These are phyloP conservation scores for Solanum lycopersicoides DNA, from an alignment of 257 asterid genomes.

Conservation along the genomic window DNA sequence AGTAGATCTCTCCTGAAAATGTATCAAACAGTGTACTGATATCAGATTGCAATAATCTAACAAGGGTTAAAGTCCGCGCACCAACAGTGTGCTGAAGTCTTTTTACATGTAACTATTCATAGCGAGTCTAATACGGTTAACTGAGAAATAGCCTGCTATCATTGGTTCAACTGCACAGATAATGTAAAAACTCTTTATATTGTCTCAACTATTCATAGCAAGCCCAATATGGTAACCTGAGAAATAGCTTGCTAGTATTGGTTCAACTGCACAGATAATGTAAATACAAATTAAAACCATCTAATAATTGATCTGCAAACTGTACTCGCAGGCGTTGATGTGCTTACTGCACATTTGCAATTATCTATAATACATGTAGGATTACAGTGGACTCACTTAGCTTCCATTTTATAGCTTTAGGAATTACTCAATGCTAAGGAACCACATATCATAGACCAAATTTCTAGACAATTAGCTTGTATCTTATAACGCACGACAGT, in stretches of 20 bases:
- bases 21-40: neutral
- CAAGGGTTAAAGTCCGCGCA: neutral
- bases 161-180: neutral
- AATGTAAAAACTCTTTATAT: neutral
- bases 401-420: neutral
- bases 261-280: neutral
- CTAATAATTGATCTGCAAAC: neutral
- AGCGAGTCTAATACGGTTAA: neutral
- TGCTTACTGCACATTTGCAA: neutral
- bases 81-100: neutral
- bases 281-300: neutral
- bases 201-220: neutral
- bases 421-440: neutral
- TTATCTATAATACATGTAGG: neutral
- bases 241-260: neutral
- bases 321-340: neutral
- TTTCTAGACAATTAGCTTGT: neutral
- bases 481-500: neutral
- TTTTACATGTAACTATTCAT: neutral
- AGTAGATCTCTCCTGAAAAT: conserved; percentile 58
- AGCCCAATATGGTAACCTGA: neutral
- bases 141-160: neutral
- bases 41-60: neutral
- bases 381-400: neutral
- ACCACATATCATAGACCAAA: neutral